A percentile compares a stretch with the other conserved stretches of the same genome.
Evolutionary conservation across 192 early-diverging fungal species (phyloP).

Genomic region (Mortierella alpina): DNA sequence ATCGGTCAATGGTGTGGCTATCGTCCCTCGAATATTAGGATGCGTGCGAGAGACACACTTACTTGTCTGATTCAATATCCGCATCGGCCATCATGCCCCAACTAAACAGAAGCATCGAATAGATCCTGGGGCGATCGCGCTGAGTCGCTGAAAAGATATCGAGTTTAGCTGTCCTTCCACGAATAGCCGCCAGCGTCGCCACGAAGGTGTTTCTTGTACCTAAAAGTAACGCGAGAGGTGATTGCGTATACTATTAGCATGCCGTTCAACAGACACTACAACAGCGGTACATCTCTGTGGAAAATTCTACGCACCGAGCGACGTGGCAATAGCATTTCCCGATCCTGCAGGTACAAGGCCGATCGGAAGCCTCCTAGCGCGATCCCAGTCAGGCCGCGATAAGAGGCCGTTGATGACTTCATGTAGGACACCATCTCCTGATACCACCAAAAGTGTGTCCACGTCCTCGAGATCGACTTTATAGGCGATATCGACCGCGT

Average conservation of each 20-base stretch:
- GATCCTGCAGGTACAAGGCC: conserved; percentile 60
- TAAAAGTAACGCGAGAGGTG: not conserved
- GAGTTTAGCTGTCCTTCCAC: conserved; percentile 58
- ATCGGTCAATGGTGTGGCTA: too few species aligned
- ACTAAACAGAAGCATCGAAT: conserved; percentile 64
- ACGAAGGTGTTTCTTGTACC: conserved; percentile 23
- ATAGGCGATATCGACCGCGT: conserved; percentile 43
- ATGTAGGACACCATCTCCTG: conserved; percentile 62
- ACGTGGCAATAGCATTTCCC: conserved; percentile 60
- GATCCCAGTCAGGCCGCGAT: conserved; percentile 37
- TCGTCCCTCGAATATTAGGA: too few species aligned
- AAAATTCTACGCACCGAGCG: conserved; percentile 26
- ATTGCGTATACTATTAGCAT: too few species aligned
- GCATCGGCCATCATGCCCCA: conserved; percentile 71
- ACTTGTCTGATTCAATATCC: conserved; percentile 70
- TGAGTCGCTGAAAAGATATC: conserved; percentile 67
- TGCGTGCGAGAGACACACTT: not conserved
- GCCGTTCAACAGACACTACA: not conserved
- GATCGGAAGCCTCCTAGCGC: conserved; percentile 20
- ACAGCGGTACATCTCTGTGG: not conserved
- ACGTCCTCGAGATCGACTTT: conserved; percentile 25
- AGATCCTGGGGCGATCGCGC: conserved; percentile 53
- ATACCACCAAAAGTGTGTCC: conserved; percentile 32
- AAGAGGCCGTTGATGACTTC: conserved; percentile 62
- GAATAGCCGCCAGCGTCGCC: conserved; percentile 64